Evolutionary conservation across 1,139 yeast species (phyloP).

Genomic region (Pichia sp.): DNA sequence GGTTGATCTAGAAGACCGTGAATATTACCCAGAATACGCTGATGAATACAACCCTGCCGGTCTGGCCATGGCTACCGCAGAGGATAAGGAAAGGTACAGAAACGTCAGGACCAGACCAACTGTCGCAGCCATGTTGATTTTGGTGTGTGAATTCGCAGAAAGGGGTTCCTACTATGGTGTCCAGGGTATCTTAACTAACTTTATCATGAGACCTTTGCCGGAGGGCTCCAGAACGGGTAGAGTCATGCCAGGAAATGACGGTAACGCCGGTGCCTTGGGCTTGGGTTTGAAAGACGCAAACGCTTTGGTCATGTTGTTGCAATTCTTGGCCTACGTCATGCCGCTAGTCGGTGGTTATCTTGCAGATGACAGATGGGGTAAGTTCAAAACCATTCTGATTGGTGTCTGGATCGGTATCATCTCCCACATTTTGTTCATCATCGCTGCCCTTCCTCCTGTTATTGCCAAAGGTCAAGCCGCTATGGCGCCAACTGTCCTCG

Average conservation of each 20-base stretch:
- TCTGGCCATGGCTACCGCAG: conserved; percentile 35
- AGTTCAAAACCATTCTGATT: conserved; percentile 40
- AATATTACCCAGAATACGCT: conserved; percentile 24
- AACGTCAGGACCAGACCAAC: conserved; percentile 38
- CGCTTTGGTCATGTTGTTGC: conserved; percentile 38
- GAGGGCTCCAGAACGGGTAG: conserved; percentile 39
- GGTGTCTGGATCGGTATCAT: conserved; percentile 40
- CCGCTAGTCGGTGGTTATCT: conserved; percentile 44
- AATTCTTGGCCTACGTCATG: conserved; percentile 42
- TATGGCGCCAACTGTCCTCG: conserved; percentile 39
- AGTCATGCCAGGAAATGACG: conserved; percentile 20
- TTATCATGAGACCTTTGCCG: conserved; percentile 47
- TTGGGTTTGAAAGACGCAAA: conserved; percentile 39
- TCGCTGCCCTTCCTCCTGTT: conserved; percentile 41
- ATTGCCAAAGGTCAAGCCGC: conserved; percentile 37
- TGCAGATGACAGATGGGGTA: conserved; percentile 42
- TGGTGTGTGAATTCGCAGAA: conserved; percentile 43
- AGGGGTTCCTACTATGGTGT: conserved; percentile 45
- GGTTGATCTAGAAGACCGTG: conserved; percentile 14
- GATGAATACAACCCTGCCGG: conserved; percentile 31
- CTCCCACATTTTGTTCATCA: conserved; percentile 38
- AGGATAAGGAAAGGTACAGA: conserved; percentile 45
- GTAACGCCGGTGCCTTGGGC: conserved; percentile 37
- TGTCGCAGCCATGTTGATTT: conserved; percentile 34
- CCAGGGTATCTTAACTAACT: conserved; percentile 37